phyloP scores from a whole-genome alignment of 164 flowering plant genomes.

The Dillenia turbinata region DNA sequence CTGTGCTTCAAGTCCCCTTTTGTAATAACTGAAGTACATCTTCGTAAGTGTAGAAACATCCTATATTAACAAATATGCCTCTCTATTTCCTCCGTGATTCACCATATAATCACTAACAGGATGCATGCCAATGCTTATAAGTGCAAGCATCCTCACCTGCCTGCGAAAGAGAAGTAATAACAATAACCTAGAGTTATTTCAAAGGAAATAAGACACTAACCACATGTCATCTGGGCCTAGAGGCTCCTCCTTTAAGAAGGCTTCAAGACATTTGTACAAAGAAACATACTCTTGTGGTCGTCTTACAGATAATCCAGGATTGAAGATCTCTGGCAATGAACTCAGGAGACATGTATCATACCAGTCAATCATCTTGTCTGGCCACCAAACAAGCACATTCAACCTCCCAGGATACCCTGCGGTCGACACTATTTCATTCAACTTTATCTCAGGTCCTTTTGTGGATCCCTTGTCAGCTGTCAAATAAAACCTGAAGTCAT shows the following conservation, averaged over 20 bases:
- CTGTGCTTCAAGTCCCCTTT: too few relatives aligned
- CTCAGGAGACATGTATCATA: slow-evolving; percentile 48
- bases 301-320: slow-evolving; percentile 49
- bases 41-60: too few relatives aligned
- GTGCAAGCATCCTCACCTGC: too few relatives aligned
- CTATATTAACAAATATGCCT: too few relatives aligned
- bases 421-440: slow-evolving; percentile 35
- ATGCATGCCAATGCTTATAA: too few relatives aligned
- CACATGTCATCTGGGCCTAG: slow-evolving; percentile 99
- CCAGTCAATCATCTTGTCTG: slow-evolving; percentile 35
- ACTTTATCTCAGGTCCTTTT: slow-evolving; percentile 35
- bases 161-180: too few relatives aligned
- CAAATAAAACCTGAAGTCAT: slow-evolving; percentile 47
- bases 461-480: slow-evolving; percentile 61
- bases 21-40: too few relatives aligned
- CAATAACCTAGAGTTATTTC: too few relatives aligned
- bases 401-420: slow-evolving; percentile 28
- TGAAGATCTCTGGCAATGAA: slow-evolving; percentile 69
- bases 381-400: slow-evolving; percentile 68
- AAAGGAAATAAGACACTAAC: slow-evolving; percentile 36
- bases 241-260: slow-evolving; percentile 95
- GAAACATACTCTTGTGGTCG: slow-evolving; percentile 77
- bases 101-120: too few relatives aligned
- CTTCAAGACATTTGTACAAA: slow-evolving; percentile 83
- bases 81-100: too few relatives aligned